These are phyloP conservation scores for Phytophthora pseudosyringae DNA, from an alignment of 352 stramenopile species.

Conservation along the genomic window DNA sequence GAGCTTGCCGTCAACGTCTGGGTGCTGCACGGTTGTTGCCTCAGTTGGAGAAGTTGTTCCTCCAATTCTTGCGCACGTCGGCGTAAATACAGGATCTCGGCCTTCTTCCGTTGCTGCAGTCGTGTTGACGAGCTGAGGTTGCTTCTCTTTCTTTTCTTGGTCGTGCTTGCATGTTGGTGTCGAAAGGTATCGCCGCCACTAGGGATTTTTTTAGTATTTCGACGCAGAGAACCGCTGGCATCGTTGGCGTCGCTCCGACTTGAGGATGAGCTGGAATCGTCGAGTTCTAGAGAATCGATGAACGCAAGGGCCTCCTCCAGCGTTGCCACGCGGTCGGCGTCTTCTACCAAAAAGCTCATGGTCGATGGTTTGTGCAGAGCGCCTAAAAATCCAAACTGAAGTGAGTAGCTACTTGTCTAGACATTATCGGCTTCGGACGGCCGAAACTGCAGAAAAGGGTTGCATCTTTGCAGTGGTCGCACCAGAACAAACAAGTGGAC, in stretches of 20 bases:
- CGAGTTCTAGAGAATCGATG: background rate
- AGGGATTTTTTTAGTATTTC: background rate
- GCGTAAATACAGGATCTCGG: slow-evolving; percentile 4
- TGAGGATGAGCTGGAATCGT: background rate
- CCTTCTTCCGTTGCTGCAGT: slow-evolving; percentile 5
- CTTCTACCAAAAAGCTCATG: background rate
- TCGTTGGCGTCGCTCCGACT: no score
- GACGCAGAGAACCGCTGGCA: background rate
- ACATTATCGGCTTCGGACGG: no score
- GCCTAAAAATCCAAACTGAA: background rate
- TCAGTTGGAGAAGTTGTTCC: background rate
- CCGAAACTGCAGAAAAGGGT: no score
- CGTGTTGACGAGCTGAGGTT: slow-evolving; percentile 3
- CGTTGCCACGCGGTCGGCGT: background rate
- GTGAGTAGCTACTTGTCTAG: no score
- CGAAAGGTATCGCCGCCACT: background rate
- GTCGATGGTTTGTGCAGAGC: no score
- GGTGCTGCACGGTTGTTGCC: no score
- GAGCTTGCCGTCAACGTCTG: no score
- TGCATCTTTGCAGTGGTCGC: no score
- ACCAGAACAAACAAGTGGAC: background rate
- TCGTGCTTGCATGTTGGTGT: background rate
- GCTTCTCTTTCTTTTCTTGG: background rate
- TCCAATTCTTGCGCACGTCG: background rate
- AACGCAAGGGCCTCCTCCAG: background rate